phyloP scores from a whole-genome alignment of 2,329 filamentous ascomycete genomes.

The Hypoxylon sp. region DNA sequence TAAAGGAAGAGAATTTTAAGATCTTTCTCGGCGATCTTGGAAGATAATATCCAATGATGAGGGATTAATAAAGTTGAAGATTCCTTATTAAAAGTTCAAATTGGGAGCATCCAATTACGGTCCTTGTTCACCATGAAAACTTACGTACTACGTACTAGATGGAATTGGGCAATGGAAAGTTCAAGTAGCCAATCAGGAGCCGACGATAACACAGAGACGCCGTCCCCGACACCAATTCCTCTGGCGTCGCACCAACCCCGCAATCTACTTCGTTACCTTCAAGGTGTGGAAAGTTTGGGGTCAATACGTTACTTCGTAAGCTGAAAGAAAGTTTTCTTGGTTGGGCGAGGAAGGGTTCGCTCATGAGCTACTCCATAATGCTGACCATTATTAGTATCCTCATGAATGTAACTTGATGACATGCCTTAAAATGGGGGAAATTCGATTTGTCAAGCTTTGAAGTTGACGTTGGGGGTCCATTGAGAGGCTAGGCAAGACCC shows the following conservation, averaged over 20 bases:
- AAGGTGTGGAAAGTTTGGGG: slow-evolving; percentile 31
- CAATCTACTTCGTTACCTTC: slow-evolving; percentile 36
- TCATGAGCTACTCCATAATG: slow-evolving; percentile 23
- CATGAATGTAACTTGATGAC: slow-evolving; percentile 37
- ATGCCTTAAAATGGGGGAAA: slow-evolving; percentile 24
- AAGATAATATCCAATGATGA: slow-evolving; percentile 24
- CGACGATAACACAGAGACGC: slow-evolving; percentile 37
- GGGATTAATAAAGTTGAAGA: slow-evolving; percentile 34
- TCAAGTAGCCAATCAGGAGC: slow-evolving; percentile 28
- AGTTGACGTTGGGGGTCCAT: slow-evolving; percentile 30
- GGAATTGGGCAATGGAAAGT: slow-evolving; percentile 43
- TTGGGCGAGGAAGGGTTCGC: slow-evolving; percentile 26
- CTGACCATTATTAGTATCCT: slow-evolving; percentile 13
- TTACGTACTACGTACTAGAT: slow-evolving; percentile 46
- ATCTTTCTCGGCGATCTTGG: slow-evolving; percentile 15
- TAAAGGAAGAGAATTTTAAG: slow-evolving; percentile 14
- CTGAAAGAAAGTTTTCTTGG: slow-evolving; percentile 32
- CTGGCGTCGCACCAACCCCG: slow-evolving; percentile 43
- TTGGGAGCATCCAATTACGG: slow-evolving; percentile 24
- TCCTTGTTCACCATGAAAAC: slow-evolving; percentile 22
- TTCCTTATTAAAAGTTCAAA: slow-evolving; percentile 23
- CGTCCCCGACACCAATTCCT: slow-evolving; percentile 30
- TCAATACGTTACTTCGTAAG: slow-evolving; percentile 29
- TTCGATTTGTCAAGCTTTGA: slow-evolving; percentile 39
- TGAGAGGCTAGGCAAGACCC: slow-evolving; percentile 15